Conservation (phyloP, 306 rosid genomes). For the Sindora glabra region DNA sequence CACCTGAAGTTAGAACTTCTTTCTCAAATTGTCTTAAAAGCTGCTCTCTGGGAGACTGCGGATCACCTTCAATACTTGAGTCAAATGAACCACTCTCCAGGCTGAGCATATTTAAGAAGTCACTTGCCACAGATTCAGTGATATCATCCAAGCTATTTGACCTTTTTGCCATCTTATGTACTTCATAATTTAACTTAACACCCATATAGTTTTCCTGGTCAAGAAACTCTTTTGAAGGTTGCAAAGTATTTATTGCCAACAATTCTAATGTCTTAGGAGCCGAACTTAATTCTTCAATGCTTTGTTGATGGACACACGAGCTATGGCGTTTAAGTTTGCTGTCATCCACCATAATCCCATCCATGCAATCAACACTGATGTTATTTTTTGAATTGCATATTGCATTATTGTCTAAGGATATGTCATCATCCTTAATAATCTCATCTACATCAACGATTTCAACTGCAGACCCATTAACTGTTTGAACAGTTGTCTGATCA, state of each 20-base stretch:
- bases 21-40: conserved; percentile 68
- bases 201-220: conserved; percentile 16
- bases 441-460: conserved; percentile 41
- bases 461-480: conserved; percentile 22
- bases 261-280: conserved; percentile 18
- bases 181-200: conserved; percentile 26
- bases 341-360: conserved; percentile 12
- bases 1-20: conserved; percentile 43
- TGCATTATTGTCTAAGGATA: conserved; percentile 15
- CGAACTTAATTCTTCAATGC: conserved; percentile 20
- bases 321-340: conserved; percentile 17
- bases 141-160: conserved; percentile 52
- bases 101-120: conserved; percentile 53
- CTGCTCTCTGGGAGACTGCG: conserved; percentile 66
- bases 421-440: conserved; percentile 35
- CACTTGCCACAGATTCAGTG: conserved; percentile 54
- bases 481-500: conserved; percentile 27
- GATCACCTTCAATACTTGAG: conserved; percentile 34
- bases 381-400: conserved; percentile 18
- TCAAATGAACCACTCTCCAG: conserved; percentile 35
- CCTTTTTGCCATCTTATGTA: conserved; percentile 20
- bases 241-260: conserved; percentile 2
- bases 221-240: conserved; percentile 10
- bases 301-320: conserved; percentile 17
- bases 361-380: conserved; percentile 4